Evolutionary conservation across 192 early-diverging fungal species (phyloP).

Genomic region (Backusella australiensis): DNA sequence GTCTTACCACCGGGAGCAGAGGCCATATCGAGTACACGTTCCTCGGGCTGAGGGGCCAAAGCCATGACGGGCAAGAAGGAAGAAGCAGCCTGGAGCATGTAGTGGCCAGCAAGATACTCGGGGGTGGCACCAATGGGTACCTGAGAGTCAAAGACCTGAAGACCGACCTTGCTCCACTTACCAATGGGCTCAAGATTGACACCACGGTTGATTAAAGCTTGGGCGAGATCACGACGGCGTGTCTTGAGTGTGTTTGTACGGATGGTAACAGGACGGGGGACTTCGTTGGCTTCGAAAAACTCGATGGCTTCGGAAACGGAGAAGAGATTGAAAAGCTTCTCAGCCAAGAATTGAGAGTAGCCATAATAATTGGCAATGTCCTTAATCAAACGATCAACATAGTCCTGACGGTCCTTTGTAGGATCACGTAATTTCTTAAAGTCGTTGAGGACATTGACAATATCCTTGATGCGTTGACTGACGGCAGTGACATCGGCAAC

Average conservation of each 20-base stretch:
- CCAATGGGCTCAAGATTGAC: conserved; percentile 98
- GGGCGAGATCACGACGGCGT: conserved; percentile 90
- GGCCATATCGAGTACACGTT: conserved; percentile 95
- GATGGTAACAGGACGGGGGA: conserved; percentile 92
- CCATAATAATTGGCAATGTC: conserved; percentile 95
- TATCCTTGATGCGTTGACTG: conserved; percentile 87
- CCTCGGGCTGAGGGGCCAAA: conserved; percentile 92
- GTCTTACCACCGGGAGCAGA: conserved; percentile 98
- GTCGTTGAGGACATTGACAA: conserved; percentile 85
- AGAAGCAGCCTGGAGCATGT: conserved; percentile 97
- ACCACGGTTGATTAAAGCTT: conserved; percentile 92
- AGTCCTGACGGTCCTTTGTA: conserved; percentile 75
- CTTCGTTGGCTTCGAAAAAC: conserved; percentile 99
- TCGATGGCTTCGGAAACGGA: conserved; percentile 88
- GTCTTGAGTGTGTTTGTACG: conserved; percentile 96
- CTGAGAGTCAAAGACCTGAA: conserved; percentile 93
- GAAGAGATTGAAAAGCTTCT: conserved; percentile 92
- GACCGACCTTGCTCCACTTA: conserved; percentile 97
- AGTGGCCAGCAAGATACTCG: conserved; percentile 98
- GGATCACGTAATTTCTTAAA: conserved; percentile 83
- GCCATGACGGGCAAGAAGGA: conserved; percentile 98
- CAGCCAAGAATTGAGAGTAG: conserved; percentile 88
- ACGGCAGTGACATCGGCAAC: conserved; percentile 64
- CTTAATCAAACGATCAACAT: conserved; percentile 82
- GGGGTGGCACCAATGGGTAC: conserved; percentile 96